These are phyloP conservation scores for Glonium stellatum DNA, from an alignment of 495 filamentous ascomycete genomes.

Conservation along the genomic window DNA sequence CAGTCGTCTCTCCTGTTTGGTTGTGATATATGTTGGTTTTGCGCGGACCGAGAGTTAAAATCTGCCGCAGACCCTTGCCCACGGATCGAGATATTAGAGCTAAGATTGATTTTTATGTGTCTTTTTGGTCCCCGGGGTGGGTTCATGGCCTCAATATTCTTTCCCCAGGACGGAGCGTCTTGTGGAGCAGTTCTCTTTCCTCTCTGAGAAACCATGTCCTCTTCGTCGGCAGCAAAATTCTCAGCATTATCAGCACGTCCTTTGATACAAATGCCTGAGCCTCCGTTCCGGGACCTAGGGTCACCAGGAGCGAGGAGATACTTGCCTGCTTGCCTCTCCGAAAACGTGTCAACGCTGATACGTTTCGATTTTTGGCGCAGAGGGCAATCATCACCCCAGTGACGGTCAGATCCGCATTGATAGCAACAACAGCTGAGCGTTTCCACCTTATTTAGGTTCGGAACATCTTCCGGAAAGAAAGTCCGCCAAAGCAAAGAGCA, in stretches of 20 bases:
- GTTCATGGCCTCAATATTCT: too few species aligned
- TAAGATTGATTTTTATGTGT: neutral
- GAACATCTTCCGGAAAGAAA: neutral
- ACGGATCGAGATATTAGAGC: neutral
- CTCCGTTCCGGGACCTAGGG: neutral
- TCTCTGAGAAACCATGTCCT: neutral
- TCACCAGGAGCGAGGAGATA: neutral
- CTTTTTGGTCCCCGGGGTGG: neutral
- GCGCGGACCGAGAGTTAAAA: neutral
- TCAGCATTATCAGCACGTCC: neutral
- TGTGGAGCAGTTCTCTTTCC: too few species aligned
- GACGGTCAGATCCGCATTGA: neutral
- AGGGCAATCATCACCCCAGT: constrained; percentile 11
- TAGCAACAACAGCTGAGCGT: constrained; percentile 3
- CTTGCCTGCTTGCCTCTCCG: neutral
- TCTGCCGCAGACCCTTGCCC: neutral
- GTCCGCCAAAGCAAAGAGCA: constrained; percentile 13
- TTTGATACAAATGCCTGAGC: neutral
- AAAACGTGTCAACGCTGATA: neutral
- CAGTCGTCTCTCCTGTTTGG: neutral
- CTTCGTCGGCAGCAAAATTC: neutral
- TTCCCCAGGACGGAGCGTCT: too few species aligned
- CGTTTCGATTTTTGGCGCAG: neutral
- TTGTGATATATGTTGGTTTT: too few species aligned
- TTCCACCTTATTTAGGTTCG: neutral